Evolutionary conservation across 768 basidiomycete species (phyloP).

Genomic region (Tubosaeta sp.): DNA sequence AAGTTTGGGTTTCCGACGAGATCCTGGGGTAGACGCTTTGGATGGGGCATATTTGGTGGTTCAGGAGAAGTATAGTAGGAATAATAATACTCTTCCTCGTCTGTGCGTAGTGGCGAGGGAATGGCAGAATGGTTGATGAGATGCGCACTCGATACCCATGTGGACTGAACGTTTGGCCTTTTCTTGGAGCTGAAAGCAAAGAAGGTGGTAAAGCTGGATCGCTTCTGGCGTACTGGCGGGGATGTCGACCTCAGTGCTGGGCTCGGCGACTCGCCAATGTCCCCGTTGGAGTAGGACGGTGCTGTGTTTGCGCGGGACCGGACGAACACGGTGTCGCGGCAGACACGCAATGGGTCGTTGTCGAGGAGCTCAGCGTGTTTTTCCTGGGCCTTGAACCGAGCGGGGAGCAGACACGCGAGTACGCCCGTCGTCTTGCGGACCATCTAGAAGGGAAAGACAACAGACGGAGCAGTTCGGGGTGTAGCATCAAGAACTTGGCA

Average conservation of each 20-base stretch:
- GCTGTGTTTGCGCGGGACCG: slow-evolving; percentile 32
- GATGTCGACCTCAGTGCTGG: slow-evolving; percentile 19
- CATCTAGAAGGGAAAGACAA: slow-evolving; percentile 25
- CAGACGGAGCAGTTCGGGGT: not conserved
- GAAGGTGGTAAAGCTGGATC: slow-evolving; percentile 39
- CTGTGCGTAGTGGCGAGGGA: slow-evolving; percentile 22
- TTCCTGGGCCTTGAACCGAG: slow-evolving; percentile 29
- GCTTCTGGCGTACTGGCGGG: slow-evolving; percentile 28
- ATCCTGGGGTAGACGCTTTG: slow-evolving; percentile 12
- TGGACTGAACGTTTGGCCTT: slow-evolving; percentile 8
- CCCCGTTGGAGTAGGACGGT: slow-evolving; percentile 38
- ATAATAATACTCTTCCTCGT: slow-evolving; percentile 48
- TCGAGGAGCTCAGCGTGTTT: slow-evolving; percentile 30
- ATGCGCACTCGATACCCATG: slow-evolving; percentile 17
- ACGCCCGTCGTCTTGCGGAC: slow-evolving; percentile 31
- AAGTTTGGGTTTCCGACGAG: slow-evolving; percentile 14
- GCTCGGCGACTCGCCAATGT: slow-evolving; percentile 63
- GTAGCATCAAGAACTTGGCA: slow-evolving; percentile 7
- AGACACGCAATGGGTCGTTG: slow-evolving; percentile 25
- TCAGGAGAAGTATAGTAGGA: slow-evolving; percentile 43
- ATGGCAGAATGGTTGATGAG: slow-evolving; percentile 8
- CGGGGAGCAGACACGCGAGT: slow-evolving; percentile 35
- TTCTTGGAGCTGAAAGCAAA: slow-evolving; percentile 28
- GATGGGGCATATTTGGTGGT: slow-evolving; percentile 10
- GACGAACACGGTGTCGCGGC: not conserved